Conservation (phyloP, 2,329 filamentous ascomycete genomes). For the Graphium sp. region DNA sequence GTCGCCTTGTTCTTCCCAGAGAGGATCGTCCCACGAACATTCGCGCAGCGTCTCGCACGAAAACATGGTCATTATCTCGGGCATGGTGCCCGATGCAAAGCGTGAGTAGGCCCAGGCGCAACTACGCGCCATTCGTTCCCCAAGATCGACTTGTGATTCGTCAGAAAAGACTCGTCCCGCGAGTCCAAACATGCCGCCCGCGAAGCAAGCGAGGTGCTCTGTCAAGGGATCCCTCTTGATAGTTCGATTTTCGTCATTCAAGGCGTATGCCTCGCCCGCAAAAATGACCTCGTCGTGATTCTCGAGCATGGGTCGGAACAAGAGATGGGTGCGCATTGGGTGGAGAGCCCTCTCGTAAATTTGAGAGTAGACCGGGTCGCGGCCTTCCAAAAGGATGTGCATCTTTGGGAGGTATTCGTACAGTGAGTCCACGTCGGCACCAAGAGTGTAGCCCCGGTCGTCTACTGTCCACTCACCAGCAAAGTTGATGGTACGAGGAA, state of each 20-base stretch:
- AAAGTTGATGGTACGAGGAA: constrained; percentile 46
- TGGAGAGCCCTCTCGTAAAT: constrained; percentile 48
- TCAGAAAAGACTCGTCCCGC: constrained; percentile 44
- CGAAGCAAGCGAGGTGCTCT: constrained; percentile 53
- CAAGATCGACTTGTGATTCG: constrained; percentile 26
- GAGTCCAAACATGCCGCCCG: constrained; percentile 53
- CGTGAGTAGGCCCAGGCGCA: constrained; percentile 40
- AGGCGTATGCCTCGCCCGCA: constrained; percentile 8
- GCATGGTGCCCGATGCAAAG: constrained; percentile 40
- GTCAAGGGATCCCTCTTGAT: constrained; percentile 17
- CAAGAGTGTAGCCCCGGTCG: constrained; percentile 28
- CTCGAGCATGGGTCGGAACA: constrained; percentile 51
- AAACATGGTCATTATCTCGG: constrained; percentile 31
- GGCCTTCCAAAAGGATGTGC: constrained; percentile 49
- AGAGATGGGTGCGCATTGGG: constrained; percentile 40
- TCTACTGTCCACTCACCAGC: constrained; percentile 28
- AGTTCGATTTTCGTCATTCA: too few species aligned
- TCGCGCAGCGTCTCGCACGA: constrained; percentile 19
- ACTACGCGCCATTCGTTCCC: constrained; percentile 29
- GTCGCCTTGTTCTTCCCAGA: constrained; percentile 9
- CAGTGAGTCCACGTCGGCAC: constrained; percentile 34
- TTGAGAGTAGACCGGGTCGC: constrained; percentile 38
- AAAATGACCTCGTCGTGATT: constrained; percentile 33
- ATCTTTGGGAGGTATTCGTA: constrained; percentile 47
- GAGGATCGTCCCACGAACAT: constrained; percentile 14